These are phyloP conservation scores for Cladosporium velox DNA, from an alignment of 2,329 filamentous ascomycete species.

Conservation along the genomic window DNA sequence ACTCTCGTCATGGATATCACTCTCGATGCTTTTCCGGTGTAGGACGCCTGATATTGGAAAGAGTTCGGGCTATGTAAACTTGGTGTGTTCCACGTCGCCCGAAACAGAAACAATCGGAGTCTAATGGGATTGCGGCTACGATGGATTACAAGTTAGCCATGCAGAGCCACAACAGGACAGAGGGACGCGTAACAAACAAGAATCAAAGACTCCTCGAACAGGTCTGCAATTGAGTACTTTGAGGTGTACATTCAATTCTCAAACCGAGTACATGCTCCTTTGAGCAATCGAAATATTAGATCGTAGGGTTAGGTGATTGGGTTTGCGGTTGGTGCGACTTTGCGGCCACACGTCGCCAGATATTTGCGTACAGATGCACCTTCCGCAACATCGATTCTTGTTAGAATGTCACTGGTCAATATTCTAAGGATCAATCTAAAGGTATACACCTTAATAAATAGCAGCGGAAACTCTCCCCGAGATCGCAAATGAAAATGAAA, in stretches of 20 bases:
- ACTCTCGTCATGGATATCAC: not conserved
- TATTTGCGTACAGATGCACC: not conserved
- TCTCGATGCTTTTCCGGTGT: not conserved
- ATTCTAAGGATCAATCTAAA: not conserved
- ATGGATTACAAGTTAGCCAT: not conserved
- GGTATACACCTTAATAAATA: not conserved
- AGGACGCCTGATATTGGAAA: not conserved
- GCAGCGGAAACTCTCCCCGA: not conserved
- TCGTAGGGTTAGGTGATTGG: not conserved
- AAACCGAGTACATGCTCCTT: not conserved
- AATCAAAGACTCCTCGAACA: not conserved
- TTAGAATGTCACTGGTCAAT: not conserved
- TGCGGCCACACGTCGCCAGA: not conserved
- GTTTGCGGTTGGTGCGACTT: not conserved
- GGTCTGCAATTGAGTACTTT: not conserved
- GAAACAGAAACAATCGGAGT: not conserved
- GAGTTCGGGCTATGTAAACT: not conserved
- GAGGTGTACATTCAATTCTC: not conserved
- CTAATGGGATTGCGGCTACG: not conserved
- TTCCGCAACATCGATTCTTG: not conserved
- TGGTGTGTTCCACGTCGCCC: not conserved
- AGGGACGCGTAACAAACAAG: not conserved
- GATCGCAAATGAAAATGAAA: not conserved
- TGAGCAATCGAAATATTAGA: not conserved
- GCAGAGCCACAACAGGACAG: not conserved